Conservation (phyloP, 1,139 yeast species). For the Pichia sp. region DNA sequence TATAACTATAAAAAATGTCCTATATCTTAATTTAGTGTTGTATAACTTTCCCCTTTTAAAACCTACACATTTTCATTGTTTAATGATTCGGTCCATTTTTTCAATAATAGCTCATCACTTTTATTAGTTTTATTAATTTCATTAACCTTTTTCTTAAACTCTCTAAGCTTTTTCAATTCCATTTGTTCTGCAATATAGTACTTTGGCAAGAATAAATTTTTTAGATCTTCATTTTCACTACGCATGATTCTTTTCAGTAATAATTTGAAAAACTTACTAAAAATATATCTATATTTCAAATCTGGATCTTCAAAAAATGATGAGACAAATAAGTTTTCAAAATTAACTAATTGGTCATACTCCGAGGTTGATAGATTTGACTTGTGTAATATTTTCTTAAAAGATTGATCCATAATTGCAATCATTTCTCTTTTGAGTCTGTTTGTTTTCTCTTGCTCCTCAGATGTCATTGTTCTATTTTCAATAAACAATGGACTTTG, state of each 20-base stretch:
- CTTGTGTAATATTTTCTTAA: slow-evolving; percentile 27
- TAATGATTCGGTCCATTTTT: slow-evolving; percentile 40
- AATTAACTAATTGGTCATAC: slow-evolving; percentile 28
- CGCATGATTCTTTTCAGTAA: slow-evolving; percentile 27
- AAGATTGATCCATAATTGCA: slow-evolving; percentile 28
- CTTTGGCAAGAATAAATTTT: slow-evolving; percentile 25
- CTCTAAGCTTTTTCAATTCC: slow-evolving; percentile 2
- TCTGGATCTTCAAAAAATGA: slow-evolving; percentile 24
- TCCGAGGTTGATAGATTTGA: slow-evolving; percentile 28
- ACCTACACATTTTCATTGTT: slow-evolving; percentile 4
- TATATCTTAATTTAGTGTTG: not conserved
- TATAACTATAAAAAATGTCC: not conserved
- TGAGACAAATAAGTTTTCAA: slow-evolving; percentile 25
- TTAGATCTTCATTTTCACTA: slow-evolving; percentile 23
- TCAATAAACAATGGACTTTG: slow-evolving; percentile 13
- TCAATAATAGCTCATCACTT: slow-evolving; percentile 39
- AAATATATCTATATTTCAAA: slow-evolving; percentile 24
- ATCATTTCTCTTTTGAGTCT: slow-evolving; percentile 23
- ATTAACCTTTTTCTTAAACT: slow-evolving; percentile 4
- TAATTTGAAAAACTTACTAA: slow-evolving; percentile 26
- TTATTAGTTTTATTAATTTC: slow-evolving; percentile 29
- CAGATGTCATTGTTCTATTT: not conserved
- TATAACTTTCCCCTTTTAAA: not conserved
- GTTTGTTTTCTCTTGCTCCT: slow-evolving; percentile 14
- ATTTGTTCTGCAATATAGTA: slow-evolving; percentile 10